Evolutionary conservation across 2,329 filamentous ascomycete genomes (phyloP), one percentile per base, ranked within the genome.

Genomic region (Diplodia seriata): DNA sequence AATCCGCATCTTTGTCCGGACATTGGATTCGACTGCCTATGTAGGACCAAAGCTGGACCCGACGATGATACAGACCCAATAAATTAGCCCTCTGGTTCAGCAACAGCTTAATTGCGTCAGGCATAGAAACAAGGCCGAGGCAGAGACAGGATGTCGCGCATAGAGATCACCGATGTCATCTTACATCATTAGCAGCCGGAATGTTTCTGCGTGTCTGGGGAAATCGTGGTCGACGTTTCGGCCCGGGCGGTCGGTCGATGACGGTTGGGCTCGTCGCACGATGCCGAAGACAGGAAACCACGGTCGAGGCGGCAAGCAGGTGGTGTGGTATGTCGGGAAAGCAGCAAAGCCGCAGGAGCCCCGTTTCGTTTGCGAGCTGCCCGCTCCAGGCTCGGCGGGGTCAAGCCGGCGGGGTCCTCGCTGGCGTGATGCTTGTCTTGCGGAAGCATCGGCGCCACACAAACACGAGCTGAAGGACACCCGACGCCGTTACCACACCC

Each of bases 251-350:
- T 14, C n/a, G 29, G 59, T 36, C n/a, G 43, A 63, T 51, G 59
- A 63, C 23, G 57, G 57, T 7, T 43, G 55, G 38, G 56, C 56
- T 23, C 47, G 56, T 61, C 56, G 56, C 56, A 61, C 56, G 38
- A 61, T 8, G 15, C 56, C 40, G 56, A 61, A 49, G 38, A 26
- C 3, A 14, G 56, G 26, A 43, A 43, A 3, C 2, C 4, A 26
- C 9, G 18, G 23, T 14, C 26, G 40, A n/a, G n/a, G 18, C 12
- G 29, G 51, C 8, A 33, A 31, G 5, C 29, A 31, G 12, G 55
- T 43, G 23, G 14, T 23, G 20, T 8, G 31, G 31, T 33, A 33
- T 33, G 31, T 5, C 31, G 31, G 31, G 31, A 31, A 31, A 31
- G 31, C 5, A 31, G 31, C 31, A 31, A 31, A 31, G 31, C 31